A percentile compares a stretch with the other conserved stretches of the same genome.
Conservation (phyloP, 2,329 filamentous ascomycete species). For the Tothia fuscella region DNA sequence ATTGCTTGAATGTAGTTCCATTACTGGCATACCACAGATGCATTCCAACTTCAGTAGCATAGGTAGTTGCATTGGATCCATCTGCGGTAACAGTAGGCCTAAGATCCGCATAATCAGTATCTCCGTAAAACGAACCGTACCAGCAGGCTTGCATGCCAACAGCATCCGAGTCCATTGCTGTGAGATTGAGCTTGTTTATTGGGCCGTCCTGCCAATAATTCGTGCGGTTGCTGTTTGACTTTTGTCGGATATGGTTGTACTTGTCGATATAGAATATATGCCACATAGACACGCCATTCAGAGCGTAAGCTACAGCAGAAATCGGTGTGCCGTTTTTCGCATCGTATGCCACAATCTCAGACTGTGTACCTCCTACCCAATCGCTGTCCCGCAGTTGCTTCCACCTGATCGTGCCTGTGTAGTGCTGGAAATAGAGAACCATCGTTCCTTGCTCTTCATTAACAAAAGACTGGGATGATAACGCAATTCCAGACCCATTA, state of each 20-base stretch:
- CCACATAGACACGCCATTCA: slow-evolving; percentile 15
- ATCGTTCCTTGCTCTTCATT: background rate
- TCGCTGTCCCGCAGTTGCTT: background rate
- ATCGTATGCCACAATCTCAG: slow-evolving; percentile 5
- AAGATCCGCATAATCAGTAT: slow-evolving; percentile 27
- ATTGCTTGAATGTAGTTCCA: slow-evolving; percentile 28
- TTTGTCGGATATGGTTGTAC: slow-evolving; percentile 28
- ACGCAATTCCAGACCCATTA: slow-evolving; percentile 7
- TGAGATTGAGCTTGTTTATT: slow-evolving; percentile 20
- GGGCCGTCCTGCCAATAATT: slow-evolving; percentile 30
- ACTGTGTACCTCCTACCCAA: background rate
- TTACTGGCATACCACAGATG: slow-evolving; percentile 33
- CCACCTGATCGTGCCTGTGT: background rate
- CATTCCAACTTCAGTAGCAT: slow-evolving; percentile 22
- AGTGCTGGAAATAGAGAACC: slow-evolving; percentile 6
- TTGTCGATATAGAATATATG: slow-evolving; percentile 31
- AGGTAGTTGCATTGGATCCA: background rate
- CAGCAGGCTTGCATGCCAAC: slow-evolving; percentile 29
- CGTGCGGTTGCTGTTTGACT: slow-evolving; percentile 25
- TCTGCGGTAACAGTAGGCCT: background rate
- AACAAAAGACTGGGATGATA: slow-evolving; percentile 4
- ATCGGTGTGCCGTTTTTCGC: slow-evolving; percentile 7
- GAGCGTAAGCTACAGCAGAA: slow-evolving; percentile 6
- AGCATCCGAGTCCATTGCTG: slow-evolving; percentile 20
- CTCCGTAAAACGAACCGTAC: slow-evolving; percentile 26